Evolutionary conservation across 768 basidiomycete genomes (phyloP), one percentile per base, ranked within the genome.

Genomic region (Lactarius quietus): DNA sequence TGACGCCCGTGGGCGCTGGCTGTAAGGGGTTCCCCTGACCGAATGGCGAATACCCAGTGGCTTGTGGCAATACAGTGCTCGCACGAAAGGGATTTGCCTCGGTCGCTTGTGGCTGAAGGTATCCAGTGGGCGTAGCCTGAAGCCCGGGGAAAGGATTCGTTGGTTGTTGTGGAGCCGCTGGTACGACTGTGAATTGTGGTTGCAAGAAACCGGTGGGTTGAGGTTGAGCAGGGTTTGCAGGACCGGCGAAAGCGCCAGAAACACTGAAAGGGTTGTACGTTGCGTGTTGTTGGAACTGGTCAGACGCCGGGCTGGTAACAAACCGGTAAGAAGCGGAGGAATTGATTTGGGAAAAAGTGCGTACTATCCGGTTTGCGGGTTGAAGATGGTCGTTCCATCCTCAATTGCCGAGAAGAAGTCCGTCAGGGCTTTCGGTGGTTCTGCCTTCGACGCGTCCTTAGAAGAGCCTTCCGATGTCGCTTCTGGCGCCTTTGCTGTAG

Each of bases 321-420:
- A 18, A 36, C 64, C 66, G 59, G 63, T 36, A 59, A 61, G 38
- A 48, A 23, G 14, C 28, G 33, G n/a, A 15, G 58, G 6, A 20
- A 28, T 28, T 2, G 43, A 51, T 28, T n/a, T 14, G 43, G 10
- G 60, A 6, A 28, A 54, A 51, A 26, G 52, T 7, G 56, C 76
- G 31, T 68, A 86, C 87, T 83, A 86, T 71, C 81, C 81, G 7
- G 82, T 81, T 66, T 84, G 81, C 8, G 87, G 83, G 67, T 86
- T 86, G 73, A 87, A 88, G 79, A 85, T 85, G n/a, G 84, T 80
- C 10, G 86, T 81, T 62, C 89, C 86, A 61, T 84, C 82, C 73
- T 97, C 95, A 69, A 99, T 96, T 6, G 91, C 84, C 31, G 81
- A 77, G 76, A 99, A 97, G 79, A 99, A 95, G 76, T 98, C 96